Evolutionary conservation across 108 stramenopile species (phyloP).

Genomic region (Nannochloropsis oceanica): DNA sequence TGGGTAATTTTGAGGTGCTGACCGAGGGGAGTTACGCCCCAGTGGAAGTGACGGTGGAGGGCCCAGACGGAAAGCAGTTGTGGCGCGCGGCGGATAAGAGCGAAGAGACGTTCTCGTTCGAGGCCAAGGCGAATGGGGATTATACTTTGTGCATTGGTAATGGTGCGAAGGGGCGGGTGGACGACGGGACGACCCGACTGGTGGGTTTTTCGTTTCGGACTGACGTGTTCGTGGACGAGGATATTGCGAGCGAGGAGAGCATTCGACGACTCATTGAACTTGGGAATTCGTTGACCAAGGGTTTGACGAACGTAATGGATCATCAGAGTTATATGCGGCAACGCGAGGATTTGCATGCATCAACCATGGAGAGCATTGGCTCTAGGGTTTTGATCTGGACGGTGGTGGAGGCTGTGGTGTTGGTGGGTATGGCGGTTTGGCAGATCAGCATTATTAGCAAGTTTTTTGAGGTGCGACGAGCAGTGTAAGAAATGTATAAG

Average conservation of each 20-base stretch:
- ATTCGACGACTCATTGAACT: neutral
- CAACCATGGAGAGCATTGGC: conserved; percentile 10
- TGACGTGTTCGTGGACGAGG: neutral
- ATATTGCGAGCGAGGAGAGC: neutral
- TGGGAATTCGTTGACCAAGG: neutral
- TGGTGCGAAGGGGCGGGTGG: neutral
- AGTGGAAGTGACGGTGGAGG: neutral
- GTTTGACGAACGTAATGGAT: conserved; percentile 4
- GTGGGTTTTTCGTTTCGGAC: neutral
- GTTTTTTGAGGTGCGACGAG: conserved; percentile 16
- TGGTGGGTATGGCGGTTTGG: conserved; percentile 17
- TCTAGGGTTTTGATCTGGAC: conserved; percentile 9
- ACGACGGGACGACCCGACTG: neutral
- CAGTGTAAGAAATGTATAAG: neutral
- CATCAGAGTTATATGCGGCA: conserved; percentile 25
- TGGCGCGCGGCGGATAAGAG: neutral
- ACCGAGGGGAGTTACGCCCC: neutral
- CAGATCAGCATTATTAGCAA: conserved; percentile 6
- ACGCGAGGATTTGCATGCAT: conserved; percentile 15
- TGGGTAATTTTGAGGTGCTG: neutral
- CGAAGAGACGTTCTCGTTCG: neutral
- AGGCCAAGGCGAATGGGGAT: neutral
- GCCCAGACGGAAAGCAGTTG: neutral
- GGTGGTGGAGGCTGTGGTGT: conserved; percentile 6
- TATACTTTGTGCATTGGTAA: neutral